These are phyloP conservation scores for Xylaria polymorpha DNA, from an alignment of 2,329 filamentous ascomycete genomes.

Conservation along the genomic window DNA sequence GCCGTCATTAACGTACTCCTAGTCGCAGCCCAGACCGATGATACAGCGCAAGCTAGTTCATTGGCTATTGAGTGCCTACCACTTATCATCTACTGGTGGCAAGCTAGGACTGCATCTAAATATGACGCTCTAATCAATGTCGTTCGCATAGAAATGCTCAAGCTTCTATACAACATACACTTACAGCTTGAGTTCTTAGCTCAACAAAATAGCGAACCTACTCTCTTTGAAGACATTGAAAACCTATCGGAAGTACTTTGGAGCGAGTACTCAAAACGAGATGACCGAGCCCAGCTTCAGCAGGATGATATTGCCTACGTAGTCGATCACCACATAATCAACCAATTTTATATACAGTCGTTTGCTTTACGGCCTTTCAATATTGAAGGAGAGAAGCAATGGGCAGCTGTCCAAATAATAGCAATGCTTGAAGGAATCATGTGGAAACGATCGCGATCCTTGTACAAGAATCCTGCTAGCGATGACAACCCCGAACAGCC, in stretches of 20 bases:
- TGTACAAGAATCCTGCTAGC: slow-evolving; percentile 39
- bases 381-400: slow-evolving; percentile 67
- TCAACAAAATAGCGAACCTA: slow-evolving; percentile 55
- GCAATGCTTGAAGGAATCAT: slow-evolving; percentile 67
- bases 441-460: slow-evolving; percentile 45
- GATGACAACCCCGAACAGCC: slow-evolving; percentile 63
- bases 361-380: slow-evolving; percentile 67
- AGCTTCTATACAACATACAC: slow-evolving; percentile 74
- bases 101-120: slow-evolving; percentile 71
- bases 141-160: slow-evolving; percentile 81
- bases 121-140: slow-evolving; percentile 68
- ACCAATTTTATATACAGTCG: slow-evolving; percentile 60
- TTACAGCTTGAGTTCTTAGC: slow-evolving; percentile 71
- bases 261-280: slow-evolving; percentile 79
- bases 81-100: slow-evolving; percentile 81
- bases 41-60: slow-evolving; percentile 69
- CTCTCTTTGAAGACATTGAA: slow-evolving; percentile 64
- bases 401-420: slow-evolving; percentile 69
- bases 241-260: slow-evolving; percentile 78
- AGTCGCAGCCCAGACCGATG: slow-evolving; percentile 73
- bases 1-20: slow-evolving; percentile 79
- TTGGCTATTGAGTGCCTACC: slow-evolving; percentile 73
- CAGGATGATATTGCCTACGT: slow-evolving; percentile 79
- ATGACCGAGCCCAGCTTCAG: slow-evolving; percentile 77
- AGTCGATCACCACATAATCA: slow-evolving; percentile 55